Evolutionary conservation across 306 rosid species (phyloP), one percentile per base, ranked within the genome.

Genomic region (Dryas octopetala): DNA sequence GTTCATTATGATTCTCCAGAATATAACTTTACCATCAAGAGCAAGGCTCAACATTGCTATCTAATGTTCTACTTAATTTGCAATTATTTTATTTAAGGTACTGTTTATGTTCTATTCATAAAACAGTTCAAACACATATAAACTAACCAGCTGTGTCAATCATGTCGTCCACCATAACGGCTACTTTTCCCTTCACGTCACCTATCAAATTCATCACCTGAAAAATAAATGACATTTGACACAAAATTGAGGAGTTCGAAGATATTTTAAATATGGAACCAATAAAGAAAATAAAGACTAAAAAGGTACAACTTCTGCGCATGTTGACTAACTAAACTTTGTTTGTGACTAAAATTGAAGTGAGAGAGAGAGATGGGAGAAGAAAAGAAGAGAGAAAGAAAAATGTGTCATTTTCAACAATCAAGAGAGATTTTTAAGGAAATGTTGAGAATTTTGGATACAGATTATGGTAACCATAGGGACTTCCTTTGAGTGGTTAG

Each of bases 121-220:
- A 47, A 14, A 52, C 50, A 14, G 3, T 11, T 13, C 17, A 14
- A 77, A 43, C 53, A 54, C 45, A 46, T 23, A 41, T 19, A 54
- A 76, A 83, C 95, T 74, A 73, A 91, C 98, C 98, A 55, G 98
- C 98, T 12, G 98, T 93, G 81, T 91, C 98, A 72, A 93, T 93
- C 98, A 93, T 93, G 87, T 93, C 97, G 83, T 91, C 98, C 66
- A 93, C 97, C 98, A 91, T 91, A 68, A 93, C 98, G 7, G 98
- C 98, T 38, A 93, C 98, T 83, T 93, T 93, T 74, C 98, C 96
- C 83, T 84, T 89, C 61, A 91, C 98, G 60, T 93, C 98, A 23
- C 98, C 98, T 53, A 93, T 93, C 89, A 93, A 89, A 84, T 93
- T 93, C 96, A 93, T 91, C 68, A 93, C 98, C 98, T 93, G 87